Conservation (phyloP, 257 asterid genomes). For the Jacaranda copaia region DNA sequence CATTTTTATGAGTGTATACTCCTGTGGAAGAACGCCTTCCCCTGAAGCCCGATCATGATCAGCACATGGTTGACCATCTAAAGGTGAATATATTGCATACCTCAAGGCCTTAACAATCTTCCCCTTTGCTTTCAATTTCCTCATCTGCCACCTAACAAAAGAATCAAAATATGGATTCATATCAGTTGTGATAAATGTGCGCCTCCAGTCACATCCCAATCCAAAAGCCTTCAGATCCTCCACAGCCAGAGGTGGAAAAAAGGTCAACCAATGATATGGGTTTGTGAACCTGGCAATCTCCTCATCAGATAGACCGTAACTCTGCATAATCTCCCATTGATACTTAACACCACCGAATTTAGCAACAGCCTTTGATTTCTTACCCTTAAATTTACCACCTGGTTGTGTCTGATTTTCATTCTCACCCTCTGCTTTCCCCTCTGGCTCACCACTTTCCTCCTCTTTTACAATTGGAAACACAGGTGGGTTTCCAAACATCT, state of each 20-base stretch:
- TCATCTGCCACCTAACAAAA: constrained; percentile 69
- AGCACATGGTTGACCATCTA: constrained; percentile 77
- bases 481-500: constrained; percentile 61
- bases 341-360: constrained; percentile 55
- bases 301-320: constrained; percentile 59
- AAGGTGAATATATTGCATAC: constrained; percentile 61
- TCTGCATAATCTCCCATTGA: constrained; percentile 72
- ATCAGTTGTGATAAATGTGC: constrained; percentile 65
- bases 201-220: constrained; percentile 76
- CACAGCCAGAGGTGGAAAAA: constrained; percentile 65
- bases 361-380: constrained; percentile 63
- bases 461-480: constrained; percentile 52
- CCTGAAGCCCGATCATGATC: constrained; percentile 79
- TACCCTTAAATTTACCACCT: constrained; percentile 64
- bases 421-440: constrained; percentile 43
- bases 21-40: constrained; percentile 75
- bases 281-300: constrained; percentile 55
- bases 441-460: constrained; percentile 47
- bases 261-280: constrained; percentile 63
- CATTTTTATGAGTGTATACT: constrained; percentile 72
- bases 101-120: constrained; percentile 66
- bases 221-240: constrained; percentile 71
- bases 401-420: constrained; percentile 43
- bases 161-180: constrained; percentile 64
- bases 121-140: constrained; percentile 61